Base-by-base conservation (phyloP, 805 yeast genomes). In the Hyphopichia homilentoma region DNA sequence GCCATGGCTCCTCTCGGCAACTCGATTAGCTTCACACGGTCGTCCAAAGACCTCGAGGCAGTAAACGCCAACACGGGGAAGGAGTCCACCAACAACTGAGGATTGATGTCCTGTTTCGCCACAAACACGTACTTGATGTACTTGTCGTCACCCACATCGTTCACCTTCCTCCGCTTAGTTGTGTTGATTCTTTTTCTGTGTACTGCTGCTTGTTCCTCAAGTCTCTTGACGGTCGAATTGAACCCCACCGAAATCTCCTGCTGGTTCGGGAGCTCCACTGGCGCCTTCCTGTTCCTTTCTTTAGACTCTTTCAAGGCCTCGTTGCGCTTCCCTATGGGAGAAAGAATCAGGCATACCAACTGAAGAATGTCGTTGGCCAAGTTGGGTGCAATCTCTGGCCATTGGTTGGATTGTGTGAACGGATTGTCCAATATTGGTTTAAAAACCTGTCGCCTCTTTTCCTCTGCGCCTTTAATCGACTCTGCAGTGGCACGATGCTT, bases 391-490 rank as follows among this genome's bases (percentile, higher is more conserved):
- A 65, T 46, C 47, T 61, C 59, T 5, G 74, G 68, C 57, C 72
- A 67, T 7, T 46, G 20, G 22, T 47, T 55, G 6, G 70, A 61
- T 30, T 67, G 68, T 0, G 82, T 71, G 45, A 63, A 79, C 2
- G 88, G 86, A 39, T 77, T 77, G 18, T 79, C 80, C 14, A 81
- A 57, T 2, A 81, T 58, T 0, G 88, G 85, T 51, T 75, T 79
- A 54, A 75, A 77, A 6, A 79, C 76, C 40, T 77, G 79, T 39
- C 70, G 65, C 33, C 73, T 60, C 48, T 67, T 70, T 40, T 61
- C 59, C 31, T 78, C 82, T 2, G 67, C 38, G 15, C 67, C 70
- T 40, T 71, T 76, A 9, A 79, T 34, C 0, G 81, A 74, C 12
- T 57, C 57, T 11, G 50, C 29, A 30, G 36, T 6, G 29, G 46